Percentiles rank a stretch among this genome's conserved stretches.
These are phyloP conservation scores for Capronia americana DNA, from an alignment of 2,329 filamentous ascomycete species.

Conservation along the genomic window DNA sequence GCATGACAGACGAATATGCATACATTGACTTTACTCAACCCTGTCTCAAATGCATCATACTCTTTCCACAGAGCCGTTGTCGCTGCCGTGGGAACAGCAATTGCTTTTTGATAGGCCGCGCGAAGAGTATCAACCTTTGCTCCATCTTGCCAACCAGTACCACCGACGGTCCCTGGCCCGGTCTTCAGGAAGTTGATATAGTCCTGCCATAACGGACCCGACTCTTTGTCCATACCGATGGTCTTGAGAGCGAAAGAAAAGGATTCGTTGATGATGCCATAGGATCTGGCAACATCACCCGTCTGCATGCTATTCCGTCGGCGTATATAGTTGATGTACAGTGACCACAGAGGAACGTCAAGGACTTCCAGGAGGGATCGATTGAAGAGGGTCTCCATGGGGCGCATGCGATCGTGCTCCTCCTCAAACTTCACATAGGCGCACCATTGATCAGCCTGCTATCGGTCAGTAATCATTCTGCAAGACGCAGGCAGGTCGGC, in stretches of 20 bases:
- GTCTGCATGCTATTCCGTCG: constrained; percentile 85
- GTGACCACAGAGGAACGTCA: constrained; percentile 86
- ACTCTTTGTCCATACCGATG: constrained; percentile 89
- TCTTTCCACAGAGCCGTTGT: constrained; percentile 93
- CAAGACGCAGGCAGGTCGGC: constrained; percentile 21
- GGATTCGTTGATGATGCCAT: constrained; percentile 78
- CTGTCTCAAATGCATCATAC: constrained; percentile 95
- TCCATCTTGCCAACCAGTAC: constrained; percentile 90
- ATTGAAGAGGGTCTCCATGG: constrained; percentile 82
- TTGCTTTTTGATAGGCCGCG: constrained; percentile 89
- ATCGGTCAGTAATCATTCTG: constrained; percentile 45
- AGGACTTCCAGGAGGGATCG: constrained; percentile 78
- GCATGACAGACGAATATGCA: constrained; percentile 42
- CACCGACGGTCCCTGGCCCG: constrained; percentile 83
- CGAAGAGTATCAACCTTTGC: constrained; percentile 96
- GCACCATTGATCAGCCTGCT: constrained; percentile 88
- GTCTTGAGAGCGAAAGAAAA: constrained; percentile 92
- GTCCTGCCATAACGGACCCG: constrained; percentile 88
- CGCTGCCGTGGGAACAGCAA: constrained; percentile 82
- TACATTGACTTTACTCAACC: constrained; percentile 89
- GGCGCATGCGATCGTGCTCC: constrained; percentile 78
- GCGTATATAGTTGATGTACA: constrained; percentile 94
- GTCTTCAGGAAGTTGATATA: constrained; percentile 93
- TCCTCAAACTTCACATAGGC: constrained; percentile 89
- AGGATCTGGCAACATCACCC: constrained; percentile 77